Conservation (phyloP, 83 land plant species). For the Picea abies region DNA sequence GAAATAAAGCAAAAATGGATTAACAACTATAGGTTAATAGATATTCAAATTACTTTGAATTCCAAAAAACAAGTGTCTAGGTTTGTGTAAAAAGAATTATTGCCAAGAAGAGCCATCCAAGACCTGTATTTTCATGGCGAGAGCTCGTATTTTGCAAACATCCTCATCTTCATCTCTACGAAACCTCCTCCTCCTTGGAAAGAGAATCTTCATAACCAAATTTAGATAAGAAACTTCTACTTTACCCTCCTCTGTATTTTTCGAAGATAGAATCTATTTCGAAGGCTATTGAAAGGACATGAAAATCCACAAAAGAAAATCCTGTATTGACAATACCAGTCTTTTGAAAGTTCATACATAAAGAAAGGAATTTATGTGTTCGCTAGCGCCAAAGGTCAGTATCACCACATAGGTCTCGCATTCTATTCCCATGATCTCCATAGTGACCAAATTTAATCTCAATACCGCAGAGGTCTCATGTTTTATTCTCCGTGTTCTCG, state of each 20-base stretch:
- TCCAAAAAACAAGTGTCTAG: no score
- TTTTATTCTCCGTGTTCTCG: no score
- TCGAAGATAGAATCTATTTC: background rate
- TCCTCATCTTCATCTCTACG: conserved; percentile 20
- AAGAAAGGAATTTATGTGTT: conserved; percentile 37
- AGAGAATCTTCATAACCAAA: background rate
- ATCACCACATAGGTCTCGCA: conserved; percentile 2
- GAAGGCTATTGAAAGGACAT: conserved; percentile 36
- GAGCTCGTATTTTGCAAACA: no score
- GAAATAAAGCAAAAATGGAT: no score
- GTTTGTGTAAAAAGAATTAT: no score
- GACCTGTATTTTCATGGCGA: no score
- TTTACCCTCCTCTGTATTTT: conserved; percentile 29
- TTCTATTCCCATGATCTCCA: background rate
- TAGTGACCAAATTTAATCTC: background rate
- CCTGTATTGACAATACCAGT: conserved; percentile 21
- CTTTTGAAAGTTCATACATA: conserved; percentile 26
- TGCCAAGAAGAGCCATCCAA: no score
- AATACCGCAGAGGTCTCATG: no score
- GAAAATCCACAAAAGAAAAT: conserved; percentile 25
- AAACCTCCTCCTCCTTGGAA: background rate
- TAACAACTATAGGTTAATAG: no score
- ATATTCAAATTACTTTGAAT: no score
- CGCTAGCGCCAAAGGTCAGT: conserved; percentile 45
- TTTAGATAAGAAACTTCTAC: conserved; percentile 2